A percentile compares a stretch with the other conserved stretches of the same genome.
Evolutionary conservation across 78 protist species (phyloP).

Genomic region (Cyanophora paradoxa): DNA sequence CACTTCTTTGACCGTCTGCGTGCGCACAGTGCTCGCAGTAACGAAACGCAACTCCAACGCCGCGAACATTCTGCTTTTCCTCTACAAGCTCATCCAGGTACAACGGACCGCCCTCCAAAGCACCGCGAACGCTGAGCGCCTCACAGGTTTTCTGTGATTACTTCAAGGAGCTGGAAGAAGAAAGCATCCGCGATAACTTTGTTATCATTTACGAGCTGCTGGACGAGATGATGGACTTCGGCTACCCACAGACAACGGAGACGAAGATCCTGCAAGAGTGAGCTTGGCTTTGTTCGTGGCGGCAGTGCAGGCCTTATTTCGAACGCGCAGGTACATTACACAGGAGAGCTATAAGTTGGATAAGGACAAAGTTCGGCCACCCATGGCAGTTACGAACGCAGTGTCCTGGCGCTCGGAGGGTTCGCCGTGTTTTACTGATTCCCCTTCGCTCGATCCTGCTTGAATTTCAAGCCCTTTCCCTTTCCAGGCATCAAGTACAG

Average conservation of each 20-base stretch:
- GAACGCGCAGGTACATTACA: too few species aligned
- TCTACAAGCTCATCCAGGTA: conserved; percentile 76
- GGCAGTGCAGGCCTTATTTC: too few species aligned
- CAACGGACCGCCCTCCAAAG: too few species aligned
- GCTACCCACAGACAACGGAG: conserved; percentile 90
- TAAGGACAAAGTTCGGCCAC: conserved; percentile 8
- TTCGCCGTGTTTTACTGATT: neutral
- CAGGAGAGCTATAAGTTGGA: conserved; percentile 79
- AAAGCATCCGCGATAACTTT: conserved; percentile 94
- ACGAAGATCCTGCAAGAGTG: conserved; percentile 43
- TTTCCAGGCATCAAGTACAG: conserved; percentile 69
- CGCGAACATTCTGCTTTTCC: conserved; percentile 68
- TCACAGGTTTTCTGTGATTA: neutral
- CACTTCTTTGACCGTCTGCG: too few species aligned
- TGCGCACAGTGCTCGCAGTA: conserved; percentile 71
- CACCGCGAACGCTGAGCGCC: too few species aligned
- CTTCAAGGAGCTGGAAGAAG: conserved; percentile 82
- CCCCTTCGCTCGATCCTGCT: neutral
- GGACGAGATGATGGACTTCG: conserved; percentile 98
- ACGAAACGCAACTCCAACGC: conserved; percentile 85
- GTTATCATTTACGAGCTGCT: conserved; percentile 94
- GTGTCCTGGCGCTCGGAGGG: conserved; percentile 83
- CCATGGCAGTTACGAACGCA: conserved; percentile 57
- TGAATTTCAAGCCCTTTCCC: too few species aligned
- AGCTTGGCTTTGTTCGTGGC: conserved; percentile 4